Evolutionary conservation across 257 asterid genomes (phyloP).

Genomic region (Przewalskia tangutica): DNA sequence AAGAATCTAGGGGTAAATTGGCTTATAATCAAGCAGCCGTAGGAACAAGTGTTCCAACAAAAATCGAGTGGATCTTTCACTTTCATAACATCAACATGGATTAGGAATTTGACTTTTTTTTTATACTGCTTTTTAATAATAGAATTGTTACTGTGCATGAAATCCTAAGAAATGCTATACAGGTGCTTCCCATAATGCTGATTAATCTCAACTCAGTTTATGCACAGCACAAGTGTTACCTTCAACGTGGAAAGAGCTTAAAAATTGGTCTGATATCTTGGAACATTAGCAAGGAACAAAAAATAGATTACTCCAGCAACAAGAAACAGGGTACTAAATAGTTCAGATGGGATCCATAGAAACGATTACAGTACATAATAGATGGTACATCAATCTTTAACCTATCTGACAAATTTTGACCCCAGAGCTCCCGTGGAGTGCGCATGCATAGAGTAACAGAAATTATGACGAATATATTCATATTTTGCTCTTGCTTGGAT

Average conservation of each 20-base stretch:
- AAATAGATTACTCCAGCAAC: neutral
- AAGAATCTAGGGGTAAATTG: too few species aligned
- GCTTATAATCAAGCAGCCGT: too few species aligned
- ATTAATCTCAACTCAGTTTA: neutral
- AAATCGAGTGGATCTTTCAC: too few species aligned
- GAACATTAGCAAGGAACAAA: neutral
- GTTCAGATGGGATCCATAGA: neutral
- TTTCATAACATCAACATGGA: too few species aligned
- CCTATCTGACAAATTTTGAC: neutral
- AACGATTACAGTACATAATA: neutral
- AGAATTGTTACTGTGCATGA: neutral
- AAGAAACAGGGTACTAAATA: neutral
- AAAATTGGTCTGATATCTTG: neutral
- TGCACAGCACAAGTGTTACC: neutral
- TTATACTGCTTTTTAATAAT: neutral
- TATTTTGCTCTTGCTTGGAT: constrained; percentile 45
- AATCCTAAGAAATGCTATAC: neutral
- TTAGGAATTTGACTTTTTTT: too few species aligned
- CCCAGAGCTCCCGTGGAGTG: neutral
- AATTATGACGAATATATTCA: constrained; percentile 10
- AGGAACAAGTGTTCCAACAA: too few species aligned
- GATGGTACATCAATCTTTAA: neutral
- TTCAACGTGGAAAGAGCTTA: neutral
- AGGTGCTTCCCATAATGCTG: too few species aligned
- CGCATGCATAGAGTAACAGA: neutral